Conservation (phyloP, 495 filamentous ascomycete genomes). For the Aspergillus haitiensis region DNA sequence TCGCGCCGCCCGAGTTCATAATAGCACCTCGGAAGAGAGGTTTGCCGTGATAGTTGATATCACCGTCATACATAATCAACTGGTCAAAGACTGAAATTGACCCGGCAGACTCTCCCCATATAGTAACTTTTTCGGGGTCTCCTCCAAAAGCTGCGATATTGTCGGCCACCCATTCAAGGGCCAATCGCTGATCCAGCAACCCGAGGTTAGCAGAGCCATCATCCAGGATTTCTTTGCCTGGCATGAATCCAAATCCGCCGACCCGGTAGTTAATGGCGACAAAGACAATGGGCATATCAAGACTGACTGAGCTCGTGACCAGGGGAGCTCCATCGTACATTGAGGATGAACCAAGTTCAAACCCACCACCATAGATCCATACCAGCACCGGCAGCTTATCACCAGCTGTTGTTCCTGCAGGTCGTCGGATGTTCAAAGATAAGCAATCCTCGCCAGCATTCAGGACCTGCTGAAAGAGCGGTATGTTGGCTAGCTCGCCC, state of each 20-base stretch:
- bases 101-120: constrained; percentile 74
- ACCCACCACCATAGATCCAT: constrained; percentile 70
- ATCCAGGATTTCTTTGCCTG: constrained; percentile 63
- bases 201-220: constrained; percentile 62
- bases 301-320: constrained; percentile 49
- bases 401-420: constrained; percentile 52
- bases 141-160: constrained; percentile 59
- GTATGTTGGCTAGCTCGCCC: constrained; percentile 52
- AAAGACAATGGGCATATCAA: constrained; percentile 65
- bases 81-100: constrained; percentile 71
- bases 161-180: constrained; percentile 54
- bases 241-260: constrained; percentile 71
- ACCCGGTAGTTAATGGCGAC: constrained; percentile 79
- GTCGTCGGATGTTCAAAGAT: constrained; percentile 63
- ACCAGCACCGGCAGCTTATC: constrained; percentile 63
- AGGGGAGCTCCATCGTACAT: constrained; percentile 60
- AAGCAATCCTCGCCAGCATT: constrained; percentile 64
- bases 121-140: constrained; percentile 62
- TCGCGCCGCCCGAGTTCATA: constrained; percentile 68
- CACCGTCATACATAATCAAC: constrained; percentile 65
- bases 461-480: constrained; percentile 53
- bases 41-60: constrained; percentile 68
- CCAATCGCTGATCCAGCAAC: constrained; percentile 54
- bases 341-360: constrained; percentile 59
- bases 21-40: constrained; percentile 69